Evolutionary conservation across 148 eudicot species (phyloP).

Genomic region (Rhododendron williamsianum): DNA sequence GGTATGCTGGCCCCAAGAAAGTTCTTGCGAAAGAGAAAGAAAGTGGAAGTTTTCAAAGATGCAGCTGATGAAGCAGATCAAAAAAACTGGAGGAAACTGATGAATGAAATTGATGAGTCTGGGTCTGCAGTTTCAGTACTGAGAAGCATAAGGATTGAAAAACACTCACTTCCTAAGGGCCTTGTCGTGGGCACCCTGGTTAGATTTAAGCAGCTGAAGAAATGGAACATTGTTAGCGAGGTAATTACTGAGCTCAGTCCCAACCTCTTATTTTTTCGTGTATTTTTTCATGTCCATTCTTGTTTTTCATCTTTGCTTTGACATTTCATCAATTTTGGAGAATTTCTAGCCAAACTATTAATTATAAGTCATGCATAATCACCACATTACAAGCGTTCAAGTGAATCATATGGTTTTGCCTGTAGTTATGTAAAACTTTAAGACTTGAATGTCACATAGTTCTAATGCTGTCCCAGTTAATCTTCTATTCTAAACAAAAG

Average conservation of each 20-base stretch:
- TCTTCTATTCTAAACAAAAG: neutral
- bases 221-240: conserved; percentile 93
- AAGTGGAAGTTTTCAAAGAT: conserved; percentile 67
- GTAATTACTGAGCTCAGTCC: conserved; percentile 25
- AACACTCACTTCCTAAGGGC: conserved; percentile 67
- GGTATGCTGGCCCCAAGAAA: conserved; percentile 89
- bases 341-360: neutral
- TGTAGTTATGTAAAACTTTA: neutral
- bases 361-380: neutral
- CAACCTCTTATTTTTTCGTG: neutral
- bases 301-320: neutral
- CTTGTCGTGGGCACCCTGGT: conserved; percentile 79
- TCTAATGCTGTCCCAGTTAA: neutral
- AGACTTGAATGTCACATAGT: neutral
- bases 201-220: conserved; percentile 89
- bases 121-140: conserved; percentile 75
- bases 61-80: conserved; percentile 79
- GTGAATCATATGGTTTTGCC: neutral
- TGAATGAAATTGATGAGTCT: conserved; percentile 78
- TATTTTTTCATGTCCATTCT: neutral
- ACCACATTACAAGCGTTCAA: neutral
- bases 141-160: conserved; percentile 48
- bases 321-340: conserved; percentile 2
- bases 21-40: conserved; percentile 85
- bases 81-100: conserved; percentile 73